A percentile compares a stretch with the other conserved stretches of the same genome.
Conservation (phyloP, 805 yeast species). For the Wickerhamiella vanderwaltii region DNA sequence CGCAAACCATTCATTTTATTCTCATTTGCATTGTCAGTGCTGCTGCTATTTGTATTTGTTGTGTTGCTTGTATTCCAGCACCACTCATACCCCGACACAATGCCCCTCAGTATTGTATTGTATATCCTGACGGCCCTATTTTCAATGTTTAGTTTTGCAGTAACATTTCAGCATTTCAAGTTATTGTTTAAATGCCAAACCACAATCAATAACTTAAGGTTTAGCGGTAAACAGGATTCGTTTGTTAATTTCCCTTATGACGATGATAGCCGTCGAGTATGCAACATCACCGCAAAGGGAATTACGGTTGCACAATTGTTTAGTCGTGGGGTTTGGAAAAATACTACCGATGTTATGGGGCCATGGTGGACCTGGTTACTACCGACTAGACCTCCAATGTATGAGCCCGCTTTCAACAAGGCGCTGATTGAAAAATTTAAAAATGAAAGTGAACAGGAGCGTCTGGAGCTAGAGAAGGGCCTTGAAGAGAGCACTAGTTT, state of each 20-base stretch:
- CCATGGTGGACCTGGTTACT: conserved; percentile 24
- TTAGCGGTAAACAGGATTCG: conserved; percentile 21
- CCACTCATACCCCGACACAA: conserved; percentile 23
- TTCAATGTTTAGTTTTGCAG: conserved; percentile 34
- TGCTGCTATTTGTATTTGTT: conserved; percentile 32
- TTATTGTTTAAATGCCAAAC: conserved; percentile 30
- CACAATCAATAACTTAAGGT: conserved; percentile 40
- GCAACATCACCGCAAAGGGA: conserved; percentile 35
- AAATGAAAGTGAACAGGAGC: conserved; percentile 1
- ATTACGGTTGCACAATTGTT: conserved; percentile 24
- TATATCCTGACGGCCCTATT: conserved; percentile 36
- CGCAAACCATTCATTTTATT: conserved; percentile 47
- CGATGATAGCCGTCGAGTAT: conserved; percentile 29
- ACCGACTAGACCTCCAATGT: conserved; percentile 15
- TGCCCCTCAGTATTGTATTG: conserved; percentile 40
- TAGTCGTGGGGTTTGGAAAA: conserved; percentile 21
- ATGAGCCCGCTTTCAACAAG: conserved; percentile 15
- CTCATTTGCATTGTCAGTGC: conserved; percentile 26
- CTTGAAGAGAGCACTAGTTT: no score
- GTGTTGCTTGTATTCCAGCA: conserved; percentile 29
- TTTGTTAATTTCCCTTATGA: conserved; percentile 33
- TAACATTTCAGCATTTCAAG: conserved; percentile 34
- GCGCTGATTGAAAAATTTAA: conserved; percentile 1
- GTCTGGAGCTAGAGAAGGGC: neutral
- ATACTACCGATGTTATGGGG: conserved; percentile 25